Base-by-base conservation (phyloP, 2,329 filamentous ascomycete genomes). In the Tolypocladium tundrense region DNA sequence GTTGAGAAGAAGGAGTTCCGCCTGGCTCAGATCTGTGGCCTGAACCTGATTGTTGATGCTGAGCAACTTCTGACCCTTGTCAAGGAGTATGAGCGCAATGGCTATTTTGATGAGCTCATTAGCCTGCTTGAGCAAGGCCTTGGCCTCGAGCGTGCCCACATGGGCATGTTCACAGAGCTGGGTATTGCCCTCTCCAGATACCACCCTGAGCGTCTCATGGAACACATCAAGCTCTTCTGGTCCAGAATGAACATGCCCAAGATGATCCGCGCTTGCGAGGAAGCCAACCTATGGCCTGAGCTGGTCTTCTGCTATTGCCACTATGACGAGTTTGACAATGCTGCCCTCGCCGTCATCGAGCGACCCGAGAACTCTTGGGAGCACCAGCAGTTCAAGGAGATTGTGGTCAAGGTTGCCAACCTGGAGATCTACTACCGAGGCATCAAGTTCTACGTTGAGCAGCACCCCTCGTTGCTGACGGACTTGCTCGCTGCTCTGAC, bases 381-480 rank as follows among this genome's bases (percentile, higher is more conserved):
- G 73, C 94, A 99, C 77, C 91, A 97, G 72, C 94, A 95, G 54
- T 99, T 99, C 86, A 99, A 99, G 82, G 95, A 99, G 71, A 97
- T 96, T 55, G 82, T 96, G 58, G 86, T 96, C 76, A 99, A 99
- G 83, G 93, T 97, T 64, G 90, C 92, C 68, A 99, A 99, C 77
- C 77, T 99, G 69, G 95, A 99, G 76, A 99, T 99, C 68, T 99
- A 97, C 80, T 99, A 99, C 81, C 90, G 93, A 57, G 91, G 90
- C 35, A 83, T 97, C 70, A 96, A 93, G 78, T 97, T 97, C 77
- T 97, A 97, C 74, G 85, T 99, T 45, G 91, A 97, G 76, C 91
- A 99, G 75, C 94, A 99, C 72, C 94, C 94, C 40, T 90, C 93
- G 14, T 83, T 99, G 52, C 78, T 99, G 63, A 99, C 94, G n/a